Base-by-base conservation (phyloP, 176 grass and related monocot genomes). In the Thalia dealbata region DNA sequence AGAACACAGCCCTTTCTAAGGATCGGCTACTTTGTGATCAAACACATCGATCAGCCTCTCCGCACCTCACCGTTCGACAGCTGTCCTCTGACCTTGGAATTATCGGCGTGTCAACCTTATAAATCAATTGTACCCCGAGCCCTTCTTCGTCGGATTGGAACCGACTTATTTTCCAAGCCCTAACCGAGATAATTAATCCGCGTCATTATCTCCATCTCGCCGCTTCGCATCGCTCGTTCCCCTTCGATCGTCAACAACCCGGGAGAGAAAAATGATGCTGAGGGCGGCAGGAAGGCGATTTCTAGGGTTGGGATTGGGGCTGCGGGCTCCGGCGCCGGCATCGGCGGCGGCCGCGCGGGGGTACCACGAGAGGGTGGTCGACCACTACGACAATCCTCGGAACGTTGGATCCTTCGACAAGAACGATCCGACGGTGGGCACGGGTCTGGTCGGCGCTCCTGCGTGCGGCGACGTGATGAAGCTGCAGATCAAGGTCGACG, bases 391-490 rank as follows among this genome's bases (percentile, higher is more conserved):
- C 83, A 91, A 99, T 79, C 95, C 95, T 23, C 78, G 90, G 27
- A 99, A 99, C 87, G 87, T 95, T 9, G 95, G 95, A 0, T 93
- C 95, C 3, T 91, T 99, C 74, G 90, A 99, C 74, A 93, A 99
- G 76, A 87, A 89, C 2, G 95, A 99, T 64, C 87, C 95, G 18
- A 83, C 82, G 70, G 85, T 99, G 67, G 95, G 95, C 29, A 99
- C 95, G 14, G 95, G 95, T 10, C 83, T 99, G 24, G 95, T 99
- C 61, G 95, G 95, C 50, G 95, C 95, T 6, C 95, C 95, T 10
- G 95, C 95, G 23, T 95, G 95, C 74, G 95, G 95, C 59, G 95
- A 99, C 76, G 90, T 99, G 76, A 99, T 99, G 95, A 99, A 99
- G 81, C 85, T 99, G 63, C 95, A 99, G 83, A 93, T 99, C 81